Evolutionary conservation across 306 rosid species (phyloP).

Genomic region (Medicago truncatula): MtrunA17r5.0-ANR NC_053049.1:39458001-39458500

Average conservation of each 20-base stretch:
- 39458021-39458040: background rate
- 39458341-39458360: background rate
- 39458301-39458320: background rate
- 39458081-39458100: background rate
- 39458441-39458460: background rate
- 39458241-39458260: background rate
- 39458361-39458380: background rate
- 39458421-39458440: no score
- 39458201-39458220: background rate
- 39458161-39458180: no score
- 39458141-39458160: background rate
- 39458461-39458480: background rate
- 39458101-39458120: background rate
- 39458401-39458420: no score
- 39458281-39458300: background rate
- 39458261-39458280: background rate
- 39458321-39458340: background rate
- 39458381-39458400: background rate
- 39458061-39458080: slow-evolving; percentile 25
- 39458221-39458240: background rate
- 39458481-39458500: background rate
- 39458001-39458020: slow-evolving; percentile 10
- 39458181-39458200: no score
- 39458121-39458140: slow-evolving; percentile 2
- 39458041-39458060: slow-evolving; percentile 8